These are phyloP conservation scores for Hypoxylon perforatum DNA, from an alignment of 495 filamentous ascomycete species.

Conservation along the genomic window DNA sequence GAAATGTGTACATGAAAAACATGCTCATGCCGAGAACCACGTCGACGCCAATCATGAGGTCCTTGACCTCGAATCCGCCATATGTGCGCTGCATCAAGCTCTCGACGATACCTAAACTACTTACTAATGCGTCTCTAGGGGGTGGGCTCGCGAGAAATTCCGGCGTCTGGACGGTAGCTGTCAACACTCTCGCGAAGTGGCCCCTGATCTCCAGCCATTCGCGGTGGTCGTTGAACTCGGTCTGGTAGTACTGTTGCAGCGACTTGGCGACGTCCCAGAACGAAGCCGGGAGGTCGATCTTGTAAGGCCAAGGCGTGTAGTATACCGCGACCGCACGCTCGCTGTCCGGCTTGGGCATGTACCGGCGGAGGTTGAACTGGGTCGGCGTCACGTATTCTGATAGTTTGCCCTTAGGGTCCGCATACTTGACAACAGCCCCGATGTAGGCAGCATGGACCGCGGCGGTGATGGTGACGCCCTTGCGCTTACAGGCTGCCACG, in stretches of 20 bases:
- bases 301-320: conserved; percentile 28
- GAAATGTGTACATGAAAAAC: conserved; percentile 37
- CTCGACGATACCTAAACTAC: conserved; percentile 31
- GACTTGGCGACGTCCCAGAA: conserved; percentile 32
- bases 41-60: conserved; percentile 30
- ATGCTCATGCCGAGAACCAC: conserved; percentile 41
- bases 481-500: conserved; percentile 21
- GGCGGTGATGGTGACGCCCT: conserved; percentile 11
- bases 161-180: conserved; percentile 24
- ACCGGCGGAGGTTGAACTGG: conserved; percentile 35
- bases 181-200: conserved; percentile 21
- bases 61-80: conserved; percentile 29
- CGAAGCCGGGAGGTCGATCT: conserved; percentile 26
- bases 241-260: conserved; percentile 26
- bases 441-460: conserved; percentile 36
- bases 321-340: conserved; percentile 28
- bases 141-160: conserved; percentile 36
- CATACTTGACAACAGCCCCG: conserved; percentile 21
- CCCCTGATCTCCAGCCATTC: conserved; percentile 30
- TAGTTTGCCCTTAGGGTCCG: conserved; percentile 30
- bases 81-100: conserved; percentile 26
- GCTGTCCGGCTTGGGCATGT: conserved; percentile 29
- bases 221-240: conserved; percentile 22
- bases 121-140: conserved; percentile 31
- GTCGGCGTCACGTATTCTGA: conserved; percentile 30